These are phyloP conservation scores for Colletotrichum destructivum DNA, from an alignment of 2,329 filamentous ascomycete genomes.

Conservation along the genomic window DNA sequence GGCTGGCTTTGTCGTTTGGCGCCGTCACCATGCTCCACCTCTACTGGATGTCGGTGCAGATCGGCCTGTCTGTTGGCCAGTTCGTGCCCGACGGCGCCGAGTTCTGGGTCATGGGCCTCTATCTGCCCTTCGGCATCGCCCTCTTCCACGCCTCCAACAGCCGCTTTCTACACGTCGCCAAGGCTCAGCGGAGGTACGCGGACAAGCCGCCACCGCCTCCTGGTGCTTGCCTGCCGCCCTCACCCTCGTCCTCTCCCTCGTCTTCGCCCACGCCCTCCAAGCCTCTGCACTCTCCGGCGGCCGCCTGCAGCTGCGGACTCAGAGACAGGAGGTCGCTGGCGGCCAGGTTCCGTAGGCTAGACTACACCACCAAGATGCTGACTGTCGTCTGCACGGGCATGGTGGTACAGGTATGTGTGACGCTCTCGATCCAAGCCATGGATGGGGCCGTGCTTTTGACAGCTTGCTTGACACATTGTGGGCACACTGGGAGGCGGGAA, in stretches of 20 bases:
- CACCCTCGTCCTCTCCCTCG: too few relatives aligned
- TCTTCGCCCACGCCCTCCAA: conserved; percentile 34
- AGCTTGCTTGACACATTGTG: conserved; percentile 26
- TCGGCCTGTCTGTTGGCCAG: conserved; percentile 57
- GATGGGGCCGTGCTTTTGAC: conserved; percentile 12
- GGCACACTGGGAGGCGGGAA: conserved; percentile 14
- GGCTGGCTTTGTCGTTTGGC: conserved; percentile 45
- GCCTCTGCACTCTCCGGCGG: conserved; percentile 25
- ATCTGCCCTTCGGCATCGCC: conserved; percentile 75
- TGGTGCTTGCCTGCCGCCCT: too few relatives aligned
- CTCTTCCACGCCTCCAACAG: conserved; percentile 76
- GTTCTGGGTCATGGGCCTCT: conserved; percentile 78
- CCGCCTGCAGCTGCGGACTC: conserved; percentile 28
- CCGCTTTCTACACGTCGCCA: conserved; percentile 72
- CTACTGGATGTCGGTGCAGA: conserved; percentile 59
- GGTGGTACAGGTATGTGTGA: conserved; percentile 66
- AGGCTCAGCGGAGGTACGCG: conserved; percentile 59
- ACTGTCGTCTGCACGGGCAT: conserved; percentile 68
- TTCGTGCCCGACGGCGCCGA: conserved; percentile 67
- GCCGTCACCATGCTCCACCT: conserved; percentile 58
- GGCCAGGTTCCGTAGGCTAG: conserved; percentile 56
- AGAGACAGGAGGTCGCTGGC: conserved; percentile 48
- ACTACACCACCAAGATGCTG: conserved; percentile 65
- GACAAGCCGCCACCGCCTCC: conserved; percentile 24
- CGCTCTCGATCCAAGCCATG: conserved; percentile 7